Conservation (phyloP, 108 stramenopile genomes). For the Fragilariopsis cylindrus region DNA sequence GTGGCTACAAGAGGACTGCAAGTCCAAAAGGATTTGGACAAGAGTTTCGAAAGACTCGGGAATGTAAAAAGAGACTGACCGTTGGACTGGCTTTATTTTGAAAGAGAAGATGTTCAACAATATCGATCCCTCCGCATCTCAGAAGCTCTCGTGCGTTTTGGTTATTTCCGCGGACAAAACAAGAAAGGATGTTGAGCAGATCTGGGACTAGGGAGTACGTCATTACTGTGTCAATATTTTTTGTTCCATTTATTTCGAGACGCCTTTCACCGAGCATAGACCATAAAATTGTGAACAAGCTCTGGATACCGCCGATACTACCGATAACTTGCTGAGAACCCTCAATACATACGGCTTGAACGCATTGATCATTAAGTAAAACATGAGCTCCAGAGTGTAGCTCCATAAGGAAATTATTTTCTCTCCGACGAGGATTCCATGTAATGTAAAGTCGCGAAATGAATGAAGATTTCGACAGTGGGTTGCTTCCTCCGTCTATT, state of each 20-base stretch:
- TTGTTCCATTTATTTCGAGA: constrained; percentile 5
- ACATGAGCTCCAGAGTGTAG: constrained; percentile 60
- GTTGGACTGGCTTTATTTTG: constrained; percentile 17
- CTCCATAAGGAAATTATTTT: constrained; percentile 45
- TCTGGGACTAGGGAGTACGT: constrained; percentile 38
- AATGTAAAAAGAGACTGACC: constrained; percentile 17
- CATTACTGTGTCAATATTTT: constrained; percentile 19
- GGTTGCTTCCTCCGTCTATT: not conserved
- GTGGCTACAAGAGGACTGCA: constrained; percentile 58
- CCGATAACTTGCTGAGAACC: constrained; percentile 58
- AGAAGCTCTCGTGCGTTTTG: constrained; percentile 70
- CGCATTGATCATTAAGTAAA: constrained; percentile 29
- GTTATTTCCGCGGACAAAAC: constrained; percentile 69
- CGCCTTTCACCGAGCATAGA: constrained; percentile 20
- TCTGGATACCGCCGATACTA: constrained; percentile 73
- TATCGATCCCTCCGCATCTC: constrained; percentile 72
- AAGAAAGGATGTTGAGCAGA: constrained; percentile 50
- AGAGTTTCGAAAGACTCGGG: constrained; percentile 26
- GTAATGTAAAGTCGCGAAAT: constrained; percentile 62
- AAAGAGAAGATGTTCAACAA: constrained; percentile 53
- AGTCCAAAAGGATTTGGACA: constrained; percentile 64
- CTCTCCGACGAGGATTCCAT: constrained; percentile 68
- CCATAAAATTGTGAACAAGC: constrained; percentile 57
- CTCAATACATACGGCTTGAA: constrained; percentile 50
- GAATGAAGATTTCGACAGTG: constrained; percentile 41